Conservation (phyloP, 306 rosid genomes). For the Begonia peltatifolia region DNA sequence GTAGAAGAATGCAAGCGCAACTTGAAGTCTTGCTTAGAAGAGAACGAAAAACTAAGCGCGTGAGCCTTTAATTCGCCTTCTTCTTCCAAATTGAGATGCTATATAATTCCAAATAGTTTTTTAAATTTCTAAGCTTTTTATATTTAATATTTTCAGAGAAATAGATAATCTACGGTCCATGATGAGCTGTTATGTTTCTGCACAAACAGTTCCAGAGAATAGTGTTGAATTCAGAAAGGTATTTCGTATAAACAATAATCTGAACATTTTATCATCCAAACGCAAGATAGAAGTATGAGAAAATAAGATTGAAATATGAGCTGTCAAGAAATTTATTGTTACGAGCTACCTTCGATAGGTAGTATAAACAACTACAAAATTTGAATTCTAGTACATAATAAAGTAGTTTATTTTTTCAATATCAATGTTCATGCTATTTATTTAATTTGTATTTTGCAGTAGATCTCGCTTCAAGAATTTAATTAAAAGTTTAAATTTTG, state of each 20-base stretch:
- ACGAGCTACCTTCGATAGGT: background rate
- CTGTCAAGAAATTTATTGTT: background rate
- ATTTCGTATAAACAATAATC: constrained; percentile 10
- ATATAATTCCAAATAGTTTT: too few species aligned
- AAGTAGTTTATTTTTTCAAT: too few species aligned
- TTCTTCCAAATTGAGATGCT: background rate
- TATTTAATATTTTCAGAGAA: constrained; percentile 40
- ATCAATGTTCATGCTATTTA: too few species aligned
- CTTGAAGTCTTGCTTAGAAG: constrained; percentile 69
- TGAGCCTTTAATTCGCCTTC: constrained; percentile 12
- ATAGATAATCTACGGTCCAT: constrained; percentile 35
- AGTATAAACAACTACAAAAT: too few species aligned
- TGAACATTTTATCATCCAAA: constrained; percentile 5
- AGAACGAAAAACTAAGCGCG: constrained; percentile 77
- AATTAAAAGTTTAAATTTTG: constrained; percentile 12
- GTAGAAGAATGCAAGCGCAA: constrained; percentile 58
- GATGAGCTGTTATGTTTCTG: constrained; percentile 19
- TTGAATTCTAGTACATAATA: too few species aligned
- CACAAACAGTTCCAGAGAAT: constrained; percentile 11
- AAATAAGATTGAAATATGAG: background rate
- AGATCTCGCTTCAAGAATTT: constrained; percentile 23
- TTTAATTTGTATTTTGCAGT: background rate
- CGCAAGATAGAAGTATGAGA: background rate
- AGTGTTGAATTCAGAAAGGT: constrained; percentile 33
- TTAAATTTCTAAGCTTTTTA: background rate